A percentile compares a stretch with the other conserved stretches of the same genome.
Evolutionary conservation across 768 basidiomycete genomes (phyloP).

Genomic region (Cystobasidium ongulense): DNA sequence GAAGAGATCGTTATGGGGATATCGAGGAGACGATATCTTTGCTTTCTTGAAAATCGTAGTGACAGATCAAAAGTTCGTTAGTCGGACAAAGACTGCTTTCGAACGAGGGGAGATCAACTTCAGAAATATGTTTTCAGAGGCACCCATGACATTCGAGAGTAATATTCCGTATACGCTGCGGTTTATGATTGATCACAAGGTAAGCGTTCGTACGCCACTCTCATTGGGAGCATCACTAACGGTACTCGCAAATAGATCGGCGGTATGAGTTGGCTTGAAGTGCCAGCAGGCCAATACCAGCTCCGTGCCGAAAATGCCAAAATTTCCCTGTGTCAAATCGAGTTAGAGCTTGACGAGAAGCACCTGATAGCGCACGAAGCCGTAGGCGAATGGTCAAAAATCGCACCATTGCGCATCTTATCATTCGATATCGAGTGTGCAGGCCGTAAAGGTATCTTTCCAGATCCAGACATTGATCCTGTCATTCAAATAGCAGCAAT

Average conservation of each 20-base stretch:
- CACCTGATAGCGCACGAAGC: slow-evolving; percentile 80
- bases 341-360: slow-evolving; percentile 72
- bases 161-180: slow-evolving; percentile 83
- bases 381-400: slow-evolving; percentile 82
- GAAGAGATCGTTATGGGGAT: slow-evolving; percentile 66
- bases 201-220: slow-evolving; percentile 42
- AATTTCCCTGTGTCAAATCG: slow-evolving; percentile 78
- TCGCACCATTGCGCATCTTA: slow-evolving; percentile 85
- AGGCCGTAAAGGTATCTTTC: slow-evolving; percentile 93
- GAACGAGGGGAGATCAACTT: slow-evolving; percentile 67
- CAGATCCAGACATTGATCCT: slow-evolving; percentile 78
- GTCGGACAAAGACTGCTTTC: slow-evolving; percentile 80
- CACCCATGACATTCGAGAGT: slow-evolving; percentile 74
- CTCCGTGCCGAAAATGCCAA: slow-evolving; percentile 56
- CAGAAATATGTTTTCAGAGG: slow-evolving; percentile 54
- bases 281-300: slow-evolving; percentile 71
- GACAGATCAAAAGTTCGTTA: slow-evolving; percentile 62
- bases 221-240: neutral
- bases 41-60: slow-evolving; percentile 80
- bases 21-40: slow-evolving; percentile 66
- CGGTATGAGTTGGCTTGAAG: slow-evolving; percentile 99
- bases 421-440: slow-evolving; percentile 99
- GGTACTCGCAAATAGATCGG: slow-evolving; percentile 56
- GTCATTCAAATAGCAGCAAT: slow-evolving; percentile 99
- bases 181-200: slow-evolving; percentile 98